phyloP scores from a whole-genome alignment of 2,329 filamentous ascomycete genomes.

The Alternaria ethzedia region DNA sequence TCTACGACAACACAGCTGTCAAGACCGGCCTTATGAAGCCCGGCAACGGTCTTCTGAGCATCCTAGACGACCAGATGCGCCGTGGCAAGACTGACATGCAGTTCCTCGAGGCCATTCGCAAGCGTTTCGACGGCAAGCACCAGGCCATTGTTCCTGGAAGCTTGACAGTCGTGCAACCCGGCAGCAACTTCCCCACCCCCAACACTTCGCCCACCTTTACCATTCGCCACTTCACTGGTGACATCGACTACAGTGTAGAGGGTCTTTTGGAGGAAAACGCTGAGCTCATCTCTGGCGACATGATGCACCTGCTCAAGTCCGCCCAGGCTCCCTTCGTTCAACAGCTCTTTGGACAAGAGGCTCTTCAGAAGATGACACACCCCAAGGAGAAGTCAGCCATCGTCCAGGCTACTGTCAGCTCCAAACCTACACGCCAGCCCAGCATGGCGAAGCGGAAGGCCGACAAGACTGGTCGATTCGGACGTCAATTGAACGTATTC shows the following conservation, averaged over 20 bases:
- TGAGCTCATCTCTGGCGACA: slow-evolving; percentile 91
- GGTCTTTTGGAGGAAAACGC: slow-evolving; percentile 94
- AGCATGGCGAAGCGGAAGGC: slow-evolving; percentile 87
- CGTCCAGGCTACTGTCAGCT: slow-evolving; percentile 95
- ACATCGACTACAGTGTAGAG: slow-evolving; percentile 90
- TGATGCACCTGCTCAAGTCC: slow-evolving; percentile 90
- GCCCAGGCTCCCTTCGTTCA: slow-evolving; percentile 89
- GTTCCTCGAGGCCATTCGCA: slow-evolving; percentile 86
- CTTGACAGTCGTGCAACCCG: slow-evolving; percentile 76
- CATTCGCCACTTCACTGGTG: slow-evolving; percentile 93
- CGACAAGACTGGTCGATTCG: slow-evolving; percentile 58
- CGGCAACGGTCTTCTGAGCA: slow-evolving; percentile 90
- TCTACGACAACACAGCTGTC: slow-evolving; percentile 96
- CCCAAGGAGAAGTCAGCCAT: slow-evolving; percentile 89
- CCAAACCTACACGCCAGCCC: slow-evolving; percentile 88
- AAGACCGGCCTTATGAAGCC: slow-evolving; percentile 90
- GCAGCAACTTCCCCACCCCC: slow-evolving; percentile 87
- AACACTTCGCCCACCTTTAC: slow-evolving; percentile 84
- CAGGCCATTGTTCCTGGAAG: slow-evolving; percentile 82
- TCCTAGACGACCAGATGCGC: slow-evolving; percentile 93
- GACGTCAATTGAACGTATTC: slow-evolving; percentile 46
- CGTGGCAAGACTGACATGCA: slow-evolving; percentile 88
- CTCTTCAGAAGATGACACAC: slow-evolving; percentile 89
- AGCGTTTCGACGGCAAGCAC: slow-evolving; percentile 94
- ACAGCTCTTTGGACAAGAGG: slow-evolving; percentile 94